A percentile compares a stretch with the other conserved stretches of the same genome.
phyloP scores from a whole-genome alignment of 805 yeast species.

The Candida easanensis region DNA sequence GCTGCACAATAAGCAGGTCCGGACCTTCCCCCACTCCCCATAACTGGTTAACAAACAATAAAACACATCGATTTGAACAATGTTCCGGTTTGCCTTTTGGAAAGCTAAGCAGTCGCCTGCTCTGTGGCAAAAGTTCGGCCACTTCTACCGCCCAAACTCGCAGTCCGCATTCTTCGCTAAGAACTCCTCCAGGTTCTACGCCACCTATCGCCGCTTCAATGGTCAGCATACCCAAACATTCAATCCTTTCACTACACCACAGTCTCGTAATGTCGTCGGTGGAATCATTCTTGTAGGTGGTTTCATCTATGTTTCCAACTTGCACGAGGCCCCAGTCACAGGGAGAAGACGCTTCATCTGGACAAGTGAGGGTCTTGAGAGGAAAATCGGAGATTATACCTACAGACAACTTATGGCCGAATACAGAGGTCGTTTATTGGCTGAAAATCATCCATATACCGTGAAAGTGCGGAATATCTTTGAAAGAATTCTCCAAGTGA shows the following conservation, averaged over 20 bases:
- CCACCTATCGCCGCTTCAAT: constrained; percentile 39
- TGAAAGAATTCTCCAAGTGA: constrained; percentile 58
- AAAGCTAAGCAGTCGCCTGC: not conserved
- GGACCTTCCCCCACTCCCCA: too few relatives aligned
- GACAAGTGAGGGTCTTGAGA: constrained; percentile 65
- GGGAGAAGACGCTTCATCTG: constrained; percentile 69
- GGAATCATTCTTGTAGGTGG: constrained; percentile 34
- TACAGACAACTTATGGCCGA: constrained; percentile 60
- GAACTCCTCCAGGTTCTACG: constrained; percentile 24
- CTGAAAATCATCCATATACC: constrained; percentile 60
- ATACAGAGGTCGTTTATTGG: constrained; percentile 51
- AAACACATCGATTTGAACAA: not conserved
- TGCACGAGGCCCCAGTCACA: constrained; percentile 81
- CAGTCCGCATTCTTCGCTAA: constrained; percentile 7
- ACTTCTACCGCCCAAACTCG: constrained; percentile 11
- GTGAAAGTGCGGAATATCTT: constrained; percentile 58
- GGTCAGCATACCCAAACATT: constrained; percentile 21
- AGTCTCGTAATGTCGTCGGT: constrained; percentile 31
- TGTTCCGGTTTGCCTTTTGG: constrained; percentile 5
- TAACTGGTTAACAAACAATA: too few relatives aligned
- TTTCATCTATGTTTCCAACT: constrained; percentile 45
- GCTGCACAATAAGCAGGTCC: not conserved
- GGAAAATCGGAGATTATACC: constrained; percentile 56
- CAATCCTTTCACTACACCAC: constrained; percentile 25
- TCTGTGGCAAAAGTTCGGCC: constrained; percentile 3